A percentile compares a stretch with the other conserved stretches of the same genome.
phyloP scores from a whole-genome alignment of 2,329 filamentous ascomycete genomes.

The Calonectria ilicicola region DNA sequence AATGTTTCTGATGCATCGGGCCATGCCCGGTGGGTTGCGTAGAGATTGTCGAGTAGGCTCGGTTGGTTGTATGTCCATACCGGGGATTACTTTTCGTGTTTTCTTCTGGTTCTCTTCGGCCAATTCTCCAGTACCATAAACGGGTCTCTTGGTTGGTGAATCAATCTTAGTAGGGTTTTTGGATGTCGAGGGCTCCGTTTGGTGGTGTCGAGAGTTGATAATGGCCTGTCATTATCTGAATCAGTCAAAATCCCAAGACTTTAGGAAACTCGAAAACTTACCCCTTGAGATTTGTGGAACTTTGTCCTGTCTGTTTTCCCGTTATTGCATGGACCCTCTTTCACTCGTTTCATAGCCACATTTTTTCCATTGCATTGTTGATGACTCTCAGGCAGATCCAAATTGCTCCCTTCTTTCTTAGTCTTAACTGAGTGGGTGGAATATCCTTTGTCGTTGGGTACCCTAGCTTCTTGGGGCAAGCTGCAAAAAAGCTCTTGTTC shows the following conservation, averaged over 20 bases:
- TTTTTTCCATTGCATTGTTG: neutral
- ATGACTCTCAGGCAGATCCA: neutral
- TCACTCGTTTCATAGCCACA: neutral
- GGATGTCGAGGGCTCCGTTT: neutral
- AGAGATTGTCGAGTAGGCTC: neutral
- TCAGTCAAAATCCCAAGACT: neutral
- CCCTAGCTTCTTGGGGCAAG: conserved; percentile 37
- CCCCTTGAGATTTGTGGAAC: neutral
- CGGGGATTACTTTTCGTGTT: conserved; percentile 14
- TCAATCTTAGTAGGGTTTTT: neutral
- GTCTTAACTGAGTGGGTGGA: conserved; percentile 4
- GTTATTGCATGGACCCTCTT: neutral
- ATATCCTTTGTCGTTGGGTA: conserved; percentile 18
- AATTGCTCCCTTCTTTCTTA: neutral
- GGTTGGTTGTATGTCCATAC: conserved; percentile 1
- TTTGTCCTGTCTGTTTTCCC: neutral
- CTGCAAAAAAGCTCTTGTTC: conserved; percentile 30
- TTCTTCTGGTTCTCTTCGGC: neutral
- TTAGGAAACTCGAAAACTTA: neutral
- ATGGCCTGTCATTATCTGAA: neutral
- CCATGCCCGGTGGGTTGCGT: neutral
- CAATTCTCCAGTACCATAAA: neutral
- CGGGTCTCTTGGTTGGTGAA: neutral
- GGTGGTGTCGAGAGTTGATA: neutral
- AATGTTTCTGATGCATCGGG: conserved; percentile 22